Percentiles rank a stretch among this genome's conserved stretches.
These are phyloP conservation scores for Neurospora pannonica DNA, from an alignment of 495 filamentous ascomycete species.

Conservation along the genomic window DNA sequence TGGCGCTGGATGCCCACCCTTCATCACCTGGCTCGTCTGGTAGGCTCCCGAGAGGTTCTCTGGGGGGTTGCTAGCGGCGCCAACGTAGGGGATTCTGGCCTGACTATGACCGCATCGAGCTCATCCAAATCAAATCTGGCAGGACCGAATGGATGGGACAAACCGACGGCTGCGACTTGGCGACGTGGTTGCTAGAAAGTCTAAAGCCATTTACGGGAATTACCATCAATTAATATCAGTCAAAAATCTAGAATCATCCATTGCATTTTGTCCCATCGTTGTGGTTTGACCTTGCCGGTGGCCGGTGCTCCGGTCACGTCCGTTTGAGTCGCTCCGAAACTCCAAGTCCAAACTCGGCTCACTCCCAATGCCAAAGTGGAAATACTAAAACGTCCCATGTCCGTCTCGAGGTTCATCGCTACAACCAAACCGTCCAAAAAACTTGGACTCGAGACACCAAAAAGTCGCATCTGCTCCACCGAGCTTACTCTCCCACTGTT, in stretches of 20 bases:
- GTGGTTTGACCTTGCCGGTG: not conserved
- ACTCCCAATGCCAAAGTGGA: not conserved
- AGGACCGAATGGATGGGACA: not conserved
- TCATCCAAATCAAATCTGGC: not conserved
- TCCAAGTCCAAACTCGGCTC: not conserved
- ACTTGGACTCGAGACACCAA: not conserved
- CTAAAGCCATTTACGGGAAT: not conserved
- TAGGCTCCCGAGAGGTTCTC: not conserved
- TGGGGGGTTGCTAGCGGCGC: not conserved
- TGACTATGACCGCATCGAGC: not conserved
- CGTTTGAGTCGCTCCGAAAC: not conserved
- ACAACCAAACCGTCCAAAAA: not conserved
- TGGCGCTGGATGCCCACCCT: not conserved
- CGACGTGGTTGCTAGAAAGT: not conserved
- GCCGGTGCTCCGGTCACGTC: not conserved
- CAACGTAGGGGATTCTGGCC: not conserved
- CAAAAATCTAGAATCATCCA: not conserved
- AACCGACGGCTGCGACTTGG: not conserved
- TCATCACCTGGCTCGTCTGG: not conserved
- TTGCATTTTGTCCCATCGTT: not conserved
- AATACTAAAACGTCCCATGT: not conserved
- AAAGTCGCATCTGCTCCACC: not conserved
- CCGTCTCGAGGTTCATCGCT: not conserved
- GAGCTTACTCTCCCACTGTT: not conserved
- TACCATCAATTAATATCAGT: not conserved